phyloP scores from a whole-genome alignment of 2,329 filamentous ascomycete genomes.

The Polychaeton citri region DNA sequence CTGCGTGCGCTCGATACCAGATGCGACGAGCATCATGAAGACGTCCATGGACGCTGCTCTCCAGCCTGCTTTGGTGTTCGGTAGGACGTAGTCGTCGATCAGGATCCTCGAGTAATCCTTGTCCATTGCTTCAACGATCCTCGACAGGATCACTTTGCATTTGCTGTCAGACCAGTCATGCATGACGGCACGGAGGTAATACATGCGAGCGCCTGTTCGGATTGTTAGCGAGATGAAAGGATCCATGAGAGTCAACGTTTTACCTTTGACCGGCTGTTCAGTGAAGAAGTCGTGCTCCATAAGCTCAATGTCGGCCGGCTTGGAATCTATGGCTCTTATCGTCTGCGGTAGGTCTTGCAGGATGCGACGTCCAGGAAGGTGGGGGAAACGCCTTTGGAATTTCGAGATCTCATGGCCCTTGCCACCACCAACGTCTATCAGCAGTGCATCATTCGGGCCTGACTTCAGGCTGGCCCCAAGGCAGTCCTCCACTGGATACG shows the following conservation, averaged over 20 bases:
- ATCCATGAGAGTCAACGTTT: not conserved
- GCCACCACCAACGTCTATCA: conserved; percentile 10
- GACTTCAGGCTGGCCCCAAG: not conserved
- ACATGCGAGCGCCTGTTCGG: conserved; percentile 15
- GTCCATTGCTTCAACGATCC: conserved; percentile 7
- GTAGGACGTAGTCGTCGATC: conserved; percentile 11
- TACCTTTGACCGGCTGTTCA: conserved; percentile 6
- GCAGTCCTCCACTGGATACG: conserved; percentile 4
- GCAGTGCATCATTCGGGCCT: conserved; percentile 1
- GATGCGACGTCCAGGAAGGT: conserved; percentile 5
- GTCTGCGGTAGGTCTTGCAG: conserved; percentile 8
- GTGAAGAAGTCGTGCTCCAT: conserved; percentile 10
- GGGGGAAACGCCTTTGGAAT: conserved; percentile 4
- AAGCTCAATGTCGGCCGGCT: conserved; percentile 3
- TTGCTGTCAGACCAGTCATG: conserved; percentile 13
- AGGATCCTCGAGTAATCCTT: conserved; percentile 7
- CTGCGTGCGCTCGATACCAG: conserved; percentile 3
- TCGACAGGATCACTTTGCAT: conserved; percentile 8
- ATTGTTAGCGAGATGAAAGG: not conserved
- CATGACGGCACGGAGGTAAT: conserved; percentile 13
- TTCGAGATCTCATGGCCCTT: conserved; percentile 4
- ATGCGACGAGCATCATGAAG: not conserved
- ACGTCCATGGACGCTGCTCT: not conserved
- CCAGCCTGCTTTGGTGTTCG: conserved; percentile 1
- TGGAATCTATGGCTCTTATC: conserved; percentile 2